phyloP scores from a whole-genome alignment of 768 basidiomycete genomes.

The Serendipita indica region DNA sequence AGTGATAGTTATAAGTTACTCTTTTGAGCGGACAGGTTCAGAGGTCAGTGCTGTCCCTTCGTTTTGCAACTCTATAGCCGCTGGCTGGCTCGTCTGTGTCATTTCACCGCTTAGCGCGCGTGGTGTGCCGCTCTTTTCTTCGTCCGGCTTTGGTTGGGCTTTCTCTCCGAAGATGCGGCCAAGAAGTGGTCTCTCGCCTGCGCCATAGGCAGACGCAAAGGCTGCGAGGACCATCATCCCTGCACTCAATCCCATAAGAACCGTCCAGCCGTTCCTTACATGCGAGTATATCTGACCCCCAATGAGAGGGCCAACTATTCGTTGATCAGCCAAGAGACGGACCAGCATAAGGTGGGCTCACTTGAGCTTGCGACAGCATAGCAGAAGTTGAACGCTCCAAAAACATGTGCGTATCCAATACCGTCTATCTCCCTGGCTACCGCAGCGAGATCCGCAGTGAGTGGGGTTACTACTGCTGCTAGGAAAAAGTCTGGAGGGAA shows the following conservation, averaged over 20 bases:
- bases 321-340: neutral
- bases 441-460: slow-evolving; percentile 52
- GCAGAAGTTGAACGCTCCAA: slow-evolving; percentile 58
- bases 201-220: neutral
- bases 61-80: no score
- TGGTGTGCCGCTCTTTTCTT: neutral
- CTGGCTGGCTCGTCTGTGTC: neutral
- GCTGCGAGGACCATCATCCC: neutral
- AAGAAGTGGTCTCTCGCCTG: neutral
- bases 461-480: slow-evolving; percentile 41
- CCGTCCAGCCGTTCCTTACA: neutral
- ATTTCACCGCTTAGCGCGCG: neutral
- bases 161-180: neutral
- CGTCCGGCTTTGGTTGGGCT: no score
- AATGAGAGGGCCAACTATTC: slow-evolving; percentile 51
- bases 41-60: no score
- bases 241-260: neutral
- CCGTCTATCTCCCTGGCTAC: slow-evolving; percentile 43
- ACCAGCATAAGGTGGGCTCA: slow-evolving; percentile 23
- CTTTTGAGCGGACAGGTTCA: no score
- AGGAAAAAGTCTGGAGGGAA: slow-evolving; percentile 40
- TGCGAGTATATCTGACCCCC: slow-evolving; percentile 42
- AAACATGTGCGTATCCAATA: slow-evolving; percentile 61
- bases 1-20: no score
- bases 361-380: slow-evolving; percentile 50